These are phyloP conservation scores for Kurtzmaniella quercitrusa DNA, from an alignment of 1,139 yeast species.

Conservation along the genomic window DNA sequence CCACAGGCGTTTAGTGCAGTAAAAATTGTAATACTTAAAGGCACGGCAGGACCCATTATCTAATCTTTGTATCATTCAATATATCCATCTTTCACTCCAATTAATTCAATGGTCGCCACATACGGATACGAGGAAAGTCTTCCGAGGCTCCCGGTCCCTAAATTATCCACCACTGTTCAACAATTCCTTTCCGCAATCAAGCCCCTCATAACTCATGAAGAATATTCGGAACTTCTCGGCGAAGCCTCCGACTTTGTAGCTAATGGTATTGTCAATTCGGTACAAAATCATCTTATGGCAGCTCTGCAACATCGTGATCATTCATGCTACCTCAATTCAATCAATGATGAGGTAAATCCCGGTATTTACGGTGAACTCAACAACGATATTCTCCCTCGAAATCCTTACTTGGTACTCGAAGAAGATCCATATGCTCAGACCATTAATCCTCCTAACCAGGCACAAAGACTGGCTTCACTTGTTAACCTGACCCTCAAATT, in stretches of 20 bases:
- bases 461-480: conserved; percentile 63
- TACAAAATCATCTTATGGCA: conserved; percentile 52
- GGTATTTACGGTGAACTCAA: conserved; percentile 63
- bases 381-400: conserved; percentile 68
- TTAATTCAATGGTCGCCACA: neutral
- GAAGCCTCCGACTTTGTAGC: conserved; percentile 44
- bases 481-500: conserved; percentile 65
- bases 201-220: conserved; percentile 46
- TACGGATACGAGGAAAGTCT: conserved; percentile 23
- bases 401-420: conserved; percentile 68
- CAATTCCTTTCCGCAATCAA: conserved; percentile 47
- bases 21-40: neutral
- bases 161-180: conserved; percentile 37
- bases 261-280: conserved; percentile 34
- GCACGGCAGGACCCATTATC: neutral
- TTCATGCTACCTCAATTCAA: conserved; percentile 56
- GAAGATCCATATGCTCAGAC: conserved; percentile 63
- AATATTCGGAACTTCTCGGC: conserved; percentile 32
- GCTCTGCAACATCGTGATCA: conserved; percentile 35
- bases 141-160: conserved; percentile 56
- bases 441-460: conserved; percentile 60
- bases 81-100: neutral
- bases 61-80: too few relatives aligned
- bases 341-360: conserved; percentile 55
- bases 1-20: neutral